Evolutionary conservation across 2,329 filamentous ascomycete genomes (phyloP).

Genomic region (Nemania bipapillata): DNA sequence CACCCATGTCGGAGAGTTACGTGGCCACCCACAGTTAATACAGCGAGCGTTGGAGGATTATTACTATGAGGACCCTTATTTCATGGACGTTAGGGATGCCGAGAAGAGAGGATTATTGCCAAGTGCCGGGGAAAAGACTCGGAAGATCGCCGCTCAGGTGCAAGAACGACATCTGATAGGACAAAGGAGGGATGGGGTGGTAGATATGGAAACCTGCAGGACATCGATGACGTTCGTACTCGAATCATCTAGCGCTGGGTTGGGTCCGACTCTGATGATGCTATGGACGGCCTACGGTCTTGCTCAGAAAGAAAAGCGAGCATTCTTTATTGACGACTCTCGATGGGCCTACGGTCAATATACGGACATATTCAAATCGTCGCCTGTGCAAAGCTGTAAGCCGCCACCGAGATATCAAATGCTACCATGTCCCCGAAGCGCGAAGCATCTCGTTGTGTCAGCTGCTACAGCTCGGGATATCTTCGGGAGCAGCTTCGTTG

Average conservation of each 20-base stretch:
- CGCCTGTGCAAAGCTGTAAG: constrained; percentile 72
- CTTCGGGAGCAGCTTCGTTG: constrained; percentile 69
- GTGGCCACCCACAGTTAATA: constrained; percentile 55
- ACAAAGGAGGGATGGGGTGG: constrained; percentile 56
- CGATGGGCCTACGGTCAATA: constrained; percentile 85
- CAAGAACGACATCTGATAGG: constrained; percentile 58
- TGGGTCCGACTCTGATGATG: constrained; percentile 80
- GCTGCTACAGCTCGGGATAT: constrained; percentile 72
- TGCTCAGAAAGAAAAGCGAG: constrained; percentile 75
- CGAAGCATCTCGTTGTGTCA: constrained; percentile 79
- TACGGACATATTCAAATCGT: constrained; percentile 74
- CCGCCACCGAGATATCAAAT: constrained; percentile 79
- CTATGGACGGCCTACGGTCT: constrained; percentile 87
- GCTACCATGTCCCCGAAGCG: constrained; percentile 80
- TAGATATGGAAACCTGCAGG: constrained; percentile 69
- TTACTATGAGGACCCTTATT: constrained; percentile 73
- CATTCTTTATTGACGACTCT: constrained; percentile 87
- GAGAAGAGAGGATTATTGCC: constrained; percentile 72
- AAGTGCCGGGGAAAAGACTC: constrained; percentile 53
- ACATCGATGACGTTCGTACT: constrained; percentile 81
- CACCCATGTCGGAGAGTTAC: constrained; percentile 64
- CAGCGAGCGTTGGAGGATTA: constrained; percentile 63
- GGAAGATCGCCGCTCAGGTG: constrained; percentile 52
- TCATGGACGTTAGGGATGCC: constrained; percentile 79
- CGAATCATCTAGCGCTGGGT: constrained; percentile 77